A percentile compares a stretch with the other conserved stretches of the same genome.
Conservation (phyloP, 2,329 filamentous ascomycete genomes). For the Mycosphaerelloides madeirae region DNA sequence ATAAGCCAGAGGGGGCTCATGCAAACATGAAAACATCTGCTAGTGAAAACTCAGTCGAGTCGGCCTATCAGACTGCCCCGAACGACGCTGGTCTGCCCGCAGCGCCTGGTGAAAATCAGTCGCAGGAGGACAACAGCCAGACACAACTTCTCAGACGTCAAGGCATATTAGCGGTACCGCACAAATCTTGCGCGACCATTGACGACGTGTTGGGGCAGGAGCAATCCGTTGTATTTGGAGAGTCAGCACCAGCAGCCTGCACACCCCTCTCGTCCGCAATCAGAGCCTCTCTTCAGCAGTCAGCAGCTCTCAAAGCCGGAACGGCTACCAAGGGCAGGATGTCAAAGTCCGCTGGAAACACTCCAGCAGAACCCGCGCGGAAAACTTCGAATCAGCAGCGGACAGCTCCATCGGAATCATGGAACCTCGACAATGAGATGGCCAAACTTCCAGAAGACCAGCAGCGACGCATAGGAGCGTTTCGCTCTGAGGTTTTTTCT, state of each 20-base stretch:
- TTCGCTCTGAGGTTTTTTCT: constrained; percentile 8
- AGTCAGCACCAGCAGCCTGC: background rate
- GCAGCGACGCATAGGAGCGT: constrained; percentile 3
- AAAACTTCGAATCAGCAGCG: constrained; percentile 4
- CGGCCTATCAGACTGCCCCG: constrained; percentile 2
- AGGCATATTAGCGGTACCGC: constrained; percentile 11
- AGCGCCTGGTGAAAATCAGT: too few relatives aligned
- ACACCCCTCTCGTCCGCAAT: background rate
- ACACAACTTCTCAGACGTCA: constrained; percentile 5
- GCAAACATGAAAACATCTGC: background rate
- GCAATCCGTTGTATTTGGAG: background rate
- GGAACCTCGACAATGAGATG: constrained; percentile 2
- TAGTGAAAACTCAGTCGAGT: background rate
- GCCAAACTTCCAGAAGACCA: constrained; percentile 3
- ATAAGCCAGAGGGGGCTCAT: too few relatives aligned
- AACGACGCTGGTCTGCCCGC: background rate
- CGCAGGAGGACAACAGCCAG: constrained; percentile 10
- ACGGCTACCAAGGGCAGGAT: constrained; percentile 4
- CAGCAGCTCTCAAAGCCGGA: background rate
- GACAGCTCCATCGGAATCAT: constrained; percentile 15
- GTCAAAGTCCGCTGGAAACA: background rate
- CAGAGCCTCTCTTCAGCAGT: background rate
- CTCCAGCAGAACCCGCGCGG: background rate
- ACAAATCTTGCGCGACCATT: constrained; percentile 14
- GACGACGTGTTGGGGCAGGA: background rate